phyloP scores from a whole-genome alignment of 768 basidiomycete species.

The Tylopilus cervinicoccineus region DNA sequence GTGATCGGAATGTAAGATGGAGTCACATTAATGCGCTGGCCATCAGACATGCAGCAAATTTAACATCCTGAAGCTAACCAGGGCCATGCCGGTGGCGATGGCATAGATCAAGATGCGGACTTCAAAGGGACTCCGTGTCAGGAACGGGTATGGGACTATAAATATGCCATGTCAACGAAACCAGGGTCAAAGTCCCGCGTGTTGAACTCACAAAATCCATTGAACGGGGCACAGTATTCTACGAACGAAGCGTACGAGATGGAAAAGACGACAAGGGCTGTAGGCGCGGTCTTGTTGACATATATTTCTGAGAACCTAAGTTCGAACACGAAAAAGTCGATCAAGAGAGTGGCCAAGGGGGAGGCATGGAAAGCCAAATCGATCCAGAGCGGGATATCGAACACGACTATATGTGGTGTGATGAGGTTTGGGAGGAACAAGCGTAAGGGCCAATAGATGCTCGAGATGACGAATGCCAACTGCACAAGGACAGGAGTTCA shows the following conservation, averaged over 20 bases:
- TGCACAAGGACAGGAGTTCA: conserved; percentile 14
- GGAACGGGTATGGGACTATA: conserved; percentile 80
- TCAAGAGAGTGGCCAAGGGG: conserved; percentile 52
- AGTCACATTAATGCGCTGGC: neutral
- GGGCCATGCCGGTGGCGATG: conserved; percentile 33
- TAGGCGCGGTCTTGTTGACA: conserved; percentile 13
- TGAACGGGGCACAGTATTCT: conserved; percentile 61
- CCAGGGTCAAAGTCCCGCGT: neutral
- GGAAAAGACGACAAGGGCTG: conserved; percentile 24
- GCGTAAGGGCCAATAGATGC: conserved; percentile 69
- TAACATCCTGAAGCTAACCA: conserved; percentile 48
- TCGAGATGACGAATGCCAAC: conserved; percentile 46
- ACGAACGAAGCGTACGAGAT: conserved; percentile 61
- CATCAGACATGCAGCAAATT: conserved; percentile 50
- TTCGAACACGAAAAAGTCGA: conserved; percentile 70
- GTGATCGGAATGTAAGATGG: too few species aligned
- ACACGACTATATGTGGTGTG: neutral
- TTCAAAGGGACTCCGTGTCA: conserved; percentile 52
- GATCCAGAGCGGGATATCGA: conserved; percentile 42
- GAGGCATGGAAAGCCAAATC: conserved; percentile 66
- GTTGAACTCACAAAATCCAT: conserved; percentile 48
- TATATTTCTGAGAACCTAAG: conserved; percentile 39
- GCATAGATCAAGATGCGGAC: conserved; percentile 59
- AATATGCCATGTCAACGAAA: neutral
- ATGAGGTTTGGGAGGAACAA: conserved; percentile 36